Conservation (phyloP, 1,284 basidiomycete genomes). For the Mycena citricolor region DNA sequence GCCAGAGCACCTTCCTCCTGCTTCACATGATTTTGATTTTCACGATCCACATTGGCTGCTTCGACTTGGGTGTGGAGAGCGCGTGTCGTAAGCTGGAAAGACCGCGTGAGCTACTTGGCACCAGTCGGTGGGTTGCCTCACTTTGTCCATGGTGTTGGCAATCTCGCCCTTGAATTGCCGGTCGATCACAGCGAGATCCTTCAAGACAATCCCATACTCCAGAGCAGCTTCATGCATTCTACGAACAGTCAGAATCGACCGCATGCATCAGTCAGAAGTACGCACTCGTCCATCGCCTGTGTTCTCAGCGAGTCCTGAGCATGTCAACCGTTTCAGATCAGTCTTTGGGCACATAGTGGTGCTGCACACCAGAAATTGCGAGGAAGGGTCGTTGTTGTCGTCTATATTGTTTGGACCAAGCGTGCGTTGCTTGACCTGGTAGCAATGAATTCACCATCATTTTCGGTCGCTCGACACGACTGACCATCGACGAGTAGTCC, state of each 20-base stretch:
- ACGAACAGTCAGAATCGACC: not conserved
- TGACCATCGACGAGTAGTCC: conserved; percentile 41
- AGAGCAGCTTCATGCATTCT: conserved; percentile 66
- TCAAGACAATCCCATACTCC: conserved; percentile 77
- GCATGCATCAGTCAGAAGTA: not conserved
- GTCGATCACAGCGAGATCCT: conserved; percentile 81
- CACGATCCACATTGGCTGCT: conserved; percentile 81
- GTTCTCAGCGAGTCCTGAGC: conserved; percentile 68
- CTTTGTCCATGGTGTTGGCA: conserved; percentile 77
- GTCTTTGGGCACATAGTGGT: too few relatives aligned
- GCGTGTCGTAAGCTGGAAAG: conserved; percentile 58
- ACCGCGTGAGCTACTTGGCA: too few relatives aligned
- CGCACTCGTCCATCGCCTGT: conserved; percentile 75
- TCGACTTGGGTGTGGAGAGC: conserved; percentile 82
- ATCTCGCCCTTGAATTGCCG: conserved; percentile 82
- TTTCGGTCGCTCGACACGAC: conserved; percentile 51
- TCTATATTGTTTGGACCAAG: conserved; percentile 72
- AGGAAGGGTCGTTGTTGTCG: conserved; percentile 63
- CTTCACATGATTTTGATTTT: conserved; percentile 83
- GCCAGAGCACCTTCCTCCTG: conserved; percentile 75
- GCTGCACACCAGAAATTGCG: conserved; percentile 55
- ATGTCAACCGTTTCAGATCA: too few relatives aligned
- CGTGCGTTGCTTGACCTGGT: conserved; percentile 74
- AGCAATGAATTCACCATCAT: too few relatives aligned
- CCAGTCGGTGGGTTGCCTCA: too few relatives aligned